Base-by-base conservation (phyloP, 1,284 basidiomycete species). In the Hypsizygus ulmarius region DNA sequence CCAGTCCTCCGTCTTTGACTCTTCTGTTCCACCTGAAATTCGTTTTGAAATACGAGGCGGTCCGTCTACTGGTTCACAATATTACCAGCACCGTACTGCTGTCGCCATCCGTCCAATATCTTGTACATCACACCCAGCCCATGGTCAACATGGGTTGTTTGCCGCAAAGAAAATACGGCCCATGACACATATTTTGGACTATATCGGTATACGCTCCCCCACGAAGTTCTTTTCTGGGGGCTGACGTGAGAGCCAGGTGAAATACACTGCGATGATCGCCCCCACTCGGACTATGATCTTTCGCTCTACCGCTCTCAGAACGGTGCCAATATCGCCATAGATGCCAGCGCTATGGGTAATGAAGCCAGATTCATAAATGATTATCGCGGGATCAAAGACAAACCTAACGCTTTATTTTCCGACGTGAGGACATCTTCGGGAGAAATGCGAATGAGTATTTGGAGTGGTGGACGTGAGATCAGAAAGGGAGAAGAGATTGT, bases 321-420 rank as follows among this genome's bases (percentile, higher is more conserved):
- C 47, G 78, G 80, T 5, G 55, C 72, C 9, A 81, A 66, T 56
- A 73, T 88, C 16, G 87, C 85, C 3, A 70, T 88, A 36, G 93
- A 96, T 64, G 92, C 93, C 7, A 75, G 74, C 27, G 55, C 34
- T 0, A 79, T 79, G 67, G 94, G 94, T 15, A 96, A 93, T 66
- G 90, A 93, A 61, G 87, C 84, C 2, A 74, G 92, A 54, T 93
- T 94, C 64, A 76, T 91, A 52, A 95, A 95, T 57, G 93, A 95
- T 67, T 95, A 85, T 65, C 78, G 93, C 43, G 90, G 90, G 3
- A 72, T 91, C 18, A 68, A 67, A 39, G 57, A 64, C 9, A 81
- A 70, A 56, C 82, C 92, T 1, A 95, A 95, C 59, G 88, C 84
- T 0, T 64, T 82, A 41, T 95, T 95, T 60, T 68, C 74, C 51